Evolutionary conservation across 768 basidiomycete species (phyloP), one percentile per base, ranked within the genome.

Genomic region (Tylopilus balloui): DNA sequence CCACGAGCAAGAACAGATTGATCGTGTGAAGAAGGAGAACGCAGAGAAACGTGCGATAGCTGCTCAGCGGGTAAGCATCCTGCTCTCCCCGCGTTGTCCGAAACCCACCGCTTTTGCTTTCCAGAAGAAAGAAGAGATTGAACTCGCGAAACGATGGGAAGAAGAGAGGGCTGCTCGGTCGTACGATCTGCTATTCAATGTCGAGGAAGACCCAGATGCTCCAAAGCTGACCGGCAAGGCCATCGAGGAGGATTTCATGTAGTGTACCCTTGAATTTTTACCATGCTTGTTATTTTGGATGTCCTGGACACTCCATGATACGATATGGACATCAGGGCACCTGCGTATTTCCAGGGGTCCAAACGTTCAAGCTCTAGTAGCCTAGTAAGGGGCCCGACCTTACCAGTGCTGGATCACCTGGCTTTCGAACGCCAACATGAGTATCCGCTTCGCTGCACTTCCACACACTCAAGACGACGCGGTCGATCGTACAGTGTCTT

Each of bases 171-270:
- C 85, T 15, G 84, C 88, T 9, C 73, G 84, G n/a, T 90, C 86
- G 2, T 98, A 97, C 54, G 91, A 92, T 64, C 72, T 77, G 0
- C 70, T 97, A 43, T 90, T 87, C 70, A 77, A 77, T 21, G 84
- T 74, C 3, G 80, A 82, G 38, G 78, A 77, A 47, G 81, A 82
- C 23, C 79, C 81, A 11, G 65, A 70, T 27, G 71, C 51, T 11
- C 73, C 73, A 20, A 70, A 71, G 55, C 79, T 80, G 67, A 83
- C 81, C 3, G 86, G 81, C 12, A 76, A 78, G 56, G 90, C 89
- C 58, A 71, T 90, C 60, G 88, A 91, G 65, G 89, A 92, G 42
- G 90, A 92, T 64, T 92, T 92, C 64, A 92, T 92, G 87, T 92
- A 70, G 77, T 47, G 14, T 36, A 17, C 15, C 15, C 43, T 21